Evolutionary conservation across 1,139 yeast species (phyloP), one percentile per base, ranked within the genome.

Genomic region (Diutina pseudorugosa): DNA sequence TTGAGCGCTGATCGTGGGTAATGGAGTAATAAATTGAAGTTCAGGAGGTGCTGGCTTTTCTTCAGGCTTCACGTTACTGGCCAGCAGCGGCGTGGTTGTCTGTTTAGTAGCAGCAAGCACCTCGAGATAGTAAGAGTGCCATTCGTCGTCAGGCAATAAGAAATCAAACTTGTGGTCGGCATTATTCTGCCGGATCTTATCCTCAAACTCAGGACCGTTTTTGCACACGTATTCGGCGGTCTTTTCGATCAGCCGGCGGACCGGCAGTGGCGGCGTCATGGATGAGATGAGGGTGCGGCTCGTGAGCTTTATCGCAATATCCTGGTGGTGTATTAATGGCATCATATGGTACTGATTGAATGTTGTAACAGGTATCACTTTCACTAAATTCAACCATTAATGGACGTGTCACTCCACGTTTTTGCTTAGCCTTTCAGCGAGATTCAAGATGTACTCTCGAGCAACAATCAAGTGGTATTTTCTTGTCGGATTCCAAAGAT

Each of bases 141-240:
- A 80, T 21, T 81, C 77, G 63, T 85, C 78, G 9, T 67, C 70
- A 1, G 72, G 72, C 19, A 72, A 65, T 12, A 89, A 65, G 62
- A 90, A 90, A 25, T 77, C 69, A 62, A 89, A 89, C 63, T 83
- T 82, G 21, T 54, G 56, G n/a, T 53, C 54, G 21, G 52, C 43
- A 30, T 73, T 70, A 54, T 75, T 77, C 23, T 67, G 66, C 48
- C 70, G 68, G 52, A 89, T 74, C 54, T 88, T 70, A 5, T 73
- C 72, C 59, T 84, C 94, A 65, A 89, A 86, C 9, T 72, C 66
- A 41, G 60, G 63, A 0, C 96, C 96, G 62, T 87, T 85, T 57
- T 86, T 75, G 36, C 70, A 61, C 11, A 90, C 88, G 61, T 84
- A 88, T 2, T 71, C 79, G 1, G 85, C 87, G 0, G 96, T 87